phyloP scores from a whole-genome alignment of 108 stramenopile species.

The Fistulifera solaris region DNA sequence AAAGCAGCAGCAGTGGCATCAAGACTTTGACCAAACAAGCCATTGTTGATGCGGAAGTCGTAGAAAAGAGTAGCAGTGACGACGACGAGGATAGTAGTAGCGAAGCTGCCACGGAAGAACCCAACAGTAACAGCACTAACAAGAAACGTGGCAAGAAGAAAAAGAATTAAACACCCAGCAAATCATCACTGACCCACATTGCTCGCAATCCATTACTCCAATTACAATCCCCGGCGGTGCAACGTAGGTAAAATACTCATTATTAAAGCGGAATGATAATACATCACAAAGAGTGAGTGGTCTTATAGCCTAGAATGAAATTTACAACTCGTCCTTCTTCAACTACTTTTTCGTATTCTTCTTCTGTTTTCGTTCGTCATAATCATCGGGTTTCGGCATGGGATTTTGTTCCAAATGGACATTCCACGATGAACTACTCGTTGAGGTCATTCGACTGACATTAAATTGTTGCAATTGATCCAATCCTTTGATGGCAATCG shows the following conservation, averaged over 20 bases:
- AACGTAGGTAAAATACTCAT: too few species aligned
- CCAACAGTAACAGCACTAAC: too few species aligned
- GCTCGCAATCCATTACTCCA: too few species aligned
- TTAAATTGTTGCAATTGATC: constrained; percentile 71
- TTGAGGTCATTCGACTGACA: constrained; percentile 21
- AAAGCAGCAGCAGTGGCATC: constrained; percentile 38
- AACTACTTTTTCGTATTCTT: background rate
- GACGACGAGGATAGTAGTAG: background rate
- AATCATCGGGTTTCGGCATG: constrained; percentile 59
- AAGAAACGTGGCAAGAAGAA: background rate
- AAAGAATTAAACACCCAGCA: background rate
- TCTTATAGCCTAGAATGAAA: background rate
- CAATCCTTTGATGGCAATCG: constrained; percentile 71
- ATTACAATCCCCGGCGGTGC: too few species aligned
- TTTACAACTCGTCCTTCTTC: background rate
- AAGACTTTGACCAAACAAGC: constrained; percentile 2
- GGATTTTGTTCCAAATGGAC: constrained; percentile 79
- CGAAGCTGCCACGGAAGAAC: background rate
- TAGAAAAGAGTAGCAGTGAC: background rate
- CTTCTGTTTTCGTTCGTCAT: constrained; percentile 14
- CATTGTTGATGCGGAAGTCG: background rate
- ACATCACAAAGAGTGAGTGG: too few species aligned
- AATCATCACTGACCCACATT: background rate
- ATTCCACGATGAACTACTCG: too few species aligned
- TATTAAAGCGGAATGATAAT: too few species aligned